These are phyloP conservation scores for Penicillium sp. DNA, from an alignment of 2,329 filamentous ascomycete species.

Conservation along the genomic window DNA sequence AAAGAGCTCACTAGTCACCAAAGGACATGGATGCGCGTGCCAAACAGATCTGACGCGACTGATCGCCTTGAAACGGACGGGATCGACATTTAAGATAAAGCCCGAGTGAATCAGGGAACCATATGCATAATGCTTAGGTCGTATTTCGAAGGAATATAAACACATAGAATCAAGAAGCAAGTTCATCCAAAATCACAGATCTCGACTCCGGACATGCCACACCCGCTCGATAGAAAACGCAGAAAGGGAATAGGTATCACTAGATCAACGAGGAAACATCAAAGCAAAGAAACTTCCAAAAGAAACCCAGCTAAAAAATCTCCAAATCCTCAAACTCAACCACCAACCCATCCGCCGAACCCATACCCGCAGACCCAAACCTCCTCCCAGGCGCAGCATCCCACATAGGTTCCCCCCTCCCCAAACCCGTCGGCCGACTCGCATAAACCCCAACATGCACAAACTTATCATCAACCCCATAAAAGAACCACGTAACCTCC, in stretches of 20 bases:
- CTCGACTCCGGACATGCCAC: conserved; percentile 23
- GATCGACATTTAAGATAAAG: neutral
- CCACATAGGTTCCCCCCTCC: conserved; percentile 39
- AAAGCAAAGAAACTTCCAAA: conserved; percentile 37
- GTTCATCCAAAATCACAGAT: neutral
- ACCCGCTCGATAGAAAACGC: conserved; percentile 22
- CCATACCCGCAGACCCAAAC: conserved; percentile 22
- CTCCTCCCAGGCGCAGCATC: conserved; percentile 37
- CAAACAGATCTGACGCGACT: neutral
- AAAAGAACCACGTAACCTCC: conserved; percentile 61
- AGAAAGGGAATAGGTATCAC: conserved; percentile 20
- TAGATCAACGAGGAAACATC: conserved; percentile 7
- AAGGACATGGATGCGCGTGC: conserved; percentile 4
- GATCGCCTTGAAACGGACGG: neutral
- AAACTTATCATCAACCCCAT: conserved; percentile 56
- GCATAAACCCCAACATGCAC: conserved; percentile 59
- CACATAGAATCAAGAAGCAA: neutral
- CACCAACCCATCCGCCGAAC: conserved; percentile 40
- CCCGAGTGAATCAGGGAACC: neutral
- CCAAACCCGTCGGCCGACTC: conserved; percentile 51
- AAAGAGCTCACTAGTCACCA: neutral
- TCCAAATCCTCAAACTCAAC: conserved; percentile 52
- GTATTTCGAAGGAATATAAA: neutral
- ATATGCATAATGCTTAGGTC: neutral
- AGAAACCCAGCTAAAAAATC: conserved; percentile 39